These are phyloP conservation scores for Plasmodium chabaudi DNA, from an alignment of 169 alveolate species.

Conservation along the genomic window DNA sequence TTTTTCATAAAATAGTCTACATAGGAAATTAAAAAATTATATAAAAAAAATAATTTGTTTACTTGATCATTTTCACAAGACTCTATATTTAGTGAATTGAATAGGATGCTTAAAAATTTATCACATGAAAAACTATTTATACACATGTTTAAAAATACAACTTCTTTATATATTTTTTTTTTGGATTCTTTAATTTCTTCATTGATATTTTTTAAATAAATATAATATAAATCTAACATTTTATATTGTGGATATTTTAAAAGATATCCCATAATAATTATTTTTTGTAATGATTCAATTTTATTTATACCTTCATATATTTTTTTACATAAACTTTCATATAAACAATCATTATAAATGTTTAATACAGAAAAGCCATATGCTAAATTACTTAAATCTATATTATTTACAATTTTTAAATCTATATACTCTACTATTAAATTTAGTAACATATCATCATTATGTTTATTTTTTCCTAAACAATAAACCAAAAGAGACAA, in stretches of 20 bases:
- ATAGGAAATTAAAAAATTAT: constrained; percentile 32
- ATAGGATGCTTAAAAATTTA: constrained; percentile 31
- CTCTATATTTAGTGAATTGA: background rate
- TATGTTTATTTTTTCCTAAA: constrained; percentile 65
- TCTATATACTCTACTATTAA: constrained; percentile 42
- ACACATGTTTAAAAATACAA: constrained; percentile 38
- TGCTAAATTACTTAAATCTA: constrained; percentile 73
- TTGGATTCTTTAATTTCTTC: constrained; percentile 18
- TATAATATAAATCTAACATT: constrained; percentile 38
- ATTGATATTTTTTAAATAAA: constrained; percentile 14
- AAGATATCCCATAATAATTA: constrained; percentile 53
- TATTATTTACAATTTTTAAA: constrained; percentile 34
- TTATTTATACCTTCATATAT: constrained; percentile 25
- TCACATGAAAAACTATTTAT: constrained; percentile 65
- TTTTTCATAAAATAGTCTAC: constrained; percentile 43
- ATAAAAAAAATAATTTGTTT: constrained; percentile 24
- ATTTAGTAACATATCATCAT: constrained; percentile 33
- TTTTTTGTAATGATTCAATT: constrained; percentile 53
- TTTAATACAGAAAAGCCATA: constrained; percentile 67
- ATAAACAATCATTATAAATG: constrained; percentile 36
- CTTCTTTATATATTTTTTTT: constrained; percentile 33
- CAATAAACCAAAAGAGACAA: constrained; percentile 60
- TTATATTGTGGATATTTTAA: constrained; percentile 43
- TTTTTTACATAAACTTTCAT: constrained; percentile 40
- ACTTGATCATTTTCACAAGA: background rate